These are phyloP conservation scores for Cydonia oblonga DNA, from an alignment of 331 rosid species.

Conservation along the genomic window DNA sequence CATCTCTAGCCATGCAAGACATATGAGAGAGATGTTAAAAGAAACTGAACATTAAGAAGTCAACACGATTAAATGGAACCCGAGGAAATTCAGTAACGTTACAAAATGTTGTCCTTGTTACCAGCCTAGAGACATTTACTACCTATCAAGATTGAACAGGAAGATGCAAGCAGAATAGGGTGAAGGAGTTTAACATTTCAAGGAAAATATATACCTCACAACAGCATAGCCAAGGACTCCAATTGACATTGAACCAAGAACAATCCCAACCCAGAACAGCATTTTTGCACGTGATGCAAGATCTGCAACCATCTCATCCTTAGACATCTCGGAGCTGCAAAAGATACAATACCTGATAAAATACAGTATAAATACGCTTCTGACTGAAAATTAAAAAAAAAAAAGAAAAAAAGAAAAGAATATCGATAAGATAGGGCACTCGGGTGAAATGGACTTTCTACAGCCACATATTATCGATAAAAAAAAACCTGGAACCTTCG, in stretches of 20 bases:
- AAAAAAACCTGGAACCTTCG: background rate
- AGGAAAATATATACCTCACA: slow-evolving; percentile 32
- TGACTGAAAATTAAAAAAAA: too few species aligned
- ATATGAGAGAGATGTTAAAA: too few species aligned
- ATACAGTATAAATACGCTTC: background rate
- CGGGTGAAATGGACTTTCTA: background rate
- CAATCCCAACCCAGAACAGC: slow-evolving; percentile 54
- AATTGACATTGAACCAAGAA: slow-evolving; percentile 60
- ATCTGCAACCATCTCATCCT: slow-evolving; percentile 72
- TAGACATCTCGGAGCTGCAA: slow-evolving; percentile 66
- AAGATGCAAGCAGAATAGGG: background rate
- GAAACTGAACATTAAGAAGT: background rate
- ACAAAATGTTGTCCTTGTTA: background rate
- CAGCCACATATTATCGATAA: background rate
- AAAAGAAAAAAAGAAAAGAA: too few species aligned
- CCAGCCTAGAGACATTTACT: background rate
- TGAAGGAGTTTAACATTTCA: background rate
- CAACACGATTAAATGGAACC: too few species aligned
- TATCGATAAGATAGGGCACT: background rate
- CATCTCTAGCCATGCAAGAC: too few species aligned
- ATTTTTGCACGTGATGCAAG: slow-evolving; percentile 39
- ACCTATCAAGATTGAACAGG: background rate
- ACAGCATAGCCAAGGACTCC: slow-evolving; percentile 69
- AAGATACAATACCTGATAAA: slow-evolving; percentile 2
- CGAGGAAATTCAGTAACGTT: background rate